A percentile compares a stretch with the other conserved stretches of the same genome.
These are phyloP conservation scores for Epichloe brachyelytri DNA, from an alignment of 2,329 filamentous ascomycete genomes.

Conservation along the genomic window DNA sequence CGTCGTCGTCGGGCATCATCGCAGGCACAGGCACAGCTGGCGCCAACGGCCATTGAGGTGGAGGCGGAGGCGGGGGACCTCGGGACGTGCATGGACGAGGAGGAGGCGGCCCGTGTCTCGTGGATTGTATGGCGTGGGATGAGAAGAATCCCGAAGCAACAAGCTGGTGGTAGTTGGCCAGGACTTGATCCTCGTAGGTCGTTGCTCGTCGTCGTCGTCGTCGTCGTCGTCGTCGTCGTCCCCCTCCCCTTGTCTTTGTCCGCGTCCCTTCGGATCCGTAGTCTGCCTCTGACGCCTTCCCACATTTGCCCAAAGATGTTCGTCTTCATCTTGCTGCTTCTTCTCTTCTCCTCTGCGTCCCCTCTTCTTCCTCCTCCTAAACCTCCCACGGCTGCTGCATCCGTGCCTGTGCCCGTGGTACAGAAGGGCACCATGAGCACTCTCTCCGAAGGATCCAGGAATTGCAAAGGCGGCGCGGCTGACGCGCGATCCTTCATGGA, in stretches of 20 bases:
- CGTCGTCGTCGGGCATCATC: not conserved
- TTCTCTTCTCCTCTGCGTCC: not conserved
- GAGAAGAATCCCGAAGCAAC: constrained; percentile 46
- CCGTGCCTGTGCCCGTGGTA: not conserved
- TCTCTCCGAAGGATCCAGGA: constrained; percentile 35
- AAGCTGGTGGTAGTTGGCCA: constrained; percentile 43
- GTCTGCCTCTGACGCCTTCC: constrained; percentile 23
- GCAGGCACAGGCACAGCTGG: not conserved
- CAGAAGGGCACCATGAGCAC: constrained; percentile 3
- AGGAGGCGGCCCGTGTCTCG: constrained; percentile 18
- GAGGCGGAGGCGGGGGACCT: not conserved
- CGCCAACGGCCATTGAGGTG: constrained; percentile 17
- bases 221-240: constrained; percentile 5
- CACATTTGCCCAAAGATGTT: constrained; percentile 24
- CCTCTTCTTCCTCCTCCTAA: not conserved
- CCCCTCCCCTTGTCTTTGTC: constrained; percentile 10
- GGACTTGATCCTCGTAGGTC: constrained; percentile 34
- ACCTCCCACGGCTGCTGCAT: not conserved
- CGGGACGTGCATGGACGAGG: constrained; percentile 1
- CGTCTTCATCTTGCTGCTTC: constrained; percentile 13
- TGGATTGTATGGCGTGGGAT: constrained; percentile 44
- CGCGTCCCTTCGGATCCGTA: constrained; percentile 18
- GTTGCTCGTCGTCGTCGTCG: constrained; percentile 12
- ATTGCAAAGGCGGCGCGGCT: constrained; percentile 54
- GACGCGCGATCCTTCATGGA: constrained; percentile 77